Evolutionary conservation across 768 basidiomycete genomes (phyloP).

Genomic region (Lentinula raphanica): DNA sequence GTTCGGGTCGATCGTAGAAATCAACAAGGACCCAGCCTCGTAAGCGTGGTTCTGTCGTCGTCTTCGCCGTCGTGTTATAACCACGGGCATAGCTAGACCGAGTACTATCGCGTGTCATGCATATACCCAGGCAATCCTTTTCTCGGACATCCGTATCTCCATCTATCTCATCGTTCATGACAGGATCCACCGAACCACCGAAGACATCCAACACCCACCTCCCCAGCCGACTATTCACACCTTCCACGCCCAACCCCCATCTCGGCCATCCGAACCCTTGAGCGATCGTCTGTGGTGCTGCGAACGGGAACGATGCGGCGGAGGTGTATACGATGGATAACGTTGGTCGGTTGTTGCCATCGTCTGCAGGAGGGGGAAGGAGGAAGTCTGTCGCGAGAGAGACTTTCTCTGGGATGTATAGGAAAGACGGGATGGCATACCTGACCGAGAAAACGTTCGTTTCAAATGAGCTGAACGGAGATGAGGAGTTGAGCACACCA

Average conservation of each 20-base stretch:
- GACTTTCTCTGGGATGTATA: conserved; percentile 82
- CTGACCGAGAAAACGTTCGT: conserved; percentile 28
- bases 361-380: conserved; percentile 29
- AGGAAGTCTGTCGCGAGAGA: conserved; percentile 51
- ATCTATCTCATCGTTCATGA: background rate
- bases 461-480: conserved; percentile 2
- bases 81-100: no score
- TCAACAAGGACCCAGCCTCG: conserved; percentile 78
- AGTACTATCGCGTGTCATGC: no score
- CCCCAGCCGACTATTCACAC: conserved; percentile 74
- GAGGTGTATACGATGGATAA: conserved; percentile 80
- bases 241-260: conserved; percentile 75
- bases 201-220: conserved; percentile 65
- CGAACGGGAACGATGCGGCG: conserved; percentile 75
- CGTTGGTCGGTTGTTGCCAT: conserved; percentile 28
- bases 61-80: no score
- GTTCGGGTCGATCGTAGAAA: conserved; percentile 59
- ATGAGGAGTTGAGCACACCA: conserved; percentile 56
- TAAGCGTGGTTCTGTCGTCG: conserved; percentile 39
- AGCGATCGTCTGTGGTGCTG: conserved; percentile 71
- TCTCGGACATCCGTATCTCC: background rate
- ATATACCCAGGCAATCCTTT: background rate
- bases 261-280: conserved; percentile 81
- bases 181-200: conserved; percentile 11
- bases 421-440: conserved; percentile 77